Conservation (phyloP, 2,329 filamentous ascomycete genomes). For the Phialocephala subalpina region DNA sequence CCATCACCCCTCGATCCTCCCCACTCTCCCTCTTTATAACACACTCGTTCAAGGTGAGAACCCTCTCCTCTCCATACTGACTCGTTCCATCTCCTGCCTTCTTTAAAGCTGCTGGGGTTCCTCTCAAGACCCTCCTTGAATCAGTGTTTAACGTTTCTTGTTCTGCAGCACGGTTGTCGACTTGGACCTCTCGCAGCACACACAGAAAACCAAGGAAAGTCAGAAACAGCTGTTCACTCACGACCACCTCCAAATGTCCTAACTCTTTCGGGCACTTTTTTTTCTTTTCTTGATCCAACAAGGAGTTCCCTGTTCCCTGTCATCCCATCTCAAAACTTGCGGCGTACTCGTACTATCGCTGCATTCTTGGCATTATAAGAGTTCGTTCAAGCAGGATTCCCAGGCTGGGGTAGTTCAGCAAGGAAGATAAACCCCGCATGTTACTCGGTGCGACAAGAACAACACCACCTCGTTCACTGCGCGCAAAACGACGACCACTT, state of each 20-base stretch:
- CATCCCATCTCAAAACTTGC: neutral
- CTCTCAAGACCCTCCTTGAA: too few relatives aligned
- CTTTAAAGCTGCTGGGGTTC: neutral
- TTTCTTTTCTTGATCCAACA: neutral
- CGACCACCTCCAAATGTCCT: slow-evolving; percentile 6
- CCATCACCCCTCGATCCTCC: neutral
- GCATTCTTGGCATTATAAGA: neutral
- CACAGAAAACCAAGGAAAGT: slow-evolving; percentile 1
- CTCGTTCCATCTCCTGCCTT: neutral
- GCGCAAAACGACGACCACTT: neutral
- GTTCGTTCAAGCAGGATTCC: slow-evolving; percentile 7
- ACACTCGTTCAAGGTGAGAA: neutral
- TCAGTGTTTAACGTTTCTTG: neutral
- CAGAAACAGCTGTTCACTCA: neutral
- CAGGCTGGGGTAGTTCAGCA: neutral
- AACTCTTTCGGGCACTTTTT: neutral
- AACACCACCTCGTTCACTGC: neutral
- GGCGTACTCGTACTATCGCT: neutral
- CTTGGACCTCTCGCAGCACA: neutral
- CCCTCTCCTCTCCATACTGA: neutral
- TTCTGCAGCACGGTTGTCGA: neutral
- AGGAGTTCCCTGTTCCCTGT: neutral
- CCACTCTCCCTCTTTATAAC: neutral
- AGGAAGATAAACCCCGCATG: slow-evolving; percentile 6
- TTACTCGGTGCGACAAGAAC: neutral